Base-by-base conservation (phyloP, 2,329 filamentous ascomycete species). In the Dryadomyces quercivorus region DNA sequence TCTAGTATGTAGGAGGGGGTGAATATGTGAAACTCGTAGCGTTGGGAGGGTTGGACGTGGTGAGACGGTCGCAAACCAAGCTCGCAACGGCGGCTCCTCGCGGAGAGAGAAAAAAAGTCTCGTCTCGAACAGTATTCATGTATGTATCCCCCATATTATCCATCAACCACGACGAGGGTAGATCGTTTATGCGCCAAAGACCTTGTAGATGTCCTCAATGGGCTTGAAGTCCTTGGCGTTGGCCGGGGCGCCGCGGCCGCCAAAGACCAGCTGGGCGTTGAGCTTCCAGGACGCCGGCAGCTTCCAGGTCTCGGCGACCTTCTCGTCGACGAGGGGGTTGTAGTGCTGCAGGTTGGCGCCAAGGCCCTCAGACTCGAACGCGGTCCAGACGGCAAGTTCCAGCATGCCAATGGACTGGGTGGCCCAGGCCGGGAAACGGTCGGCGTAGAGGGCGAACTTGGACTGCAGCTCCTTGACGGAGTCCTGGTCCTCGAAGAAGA, bases 271-370 rank as follows among this genome's bases (percentile, higher is more conserved):
- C 77, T 95, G 88, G 22, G 86, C 84, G 65, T 84, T 81, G 60
- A 95, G 78, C 65, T 80, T 80, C 89, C 90, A 95, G 62, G 78
- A 77, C 18, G 71, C 64, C 46, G 87, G 85, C 36, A 95, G 63
- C 55, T 77, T 76, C 86, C 88, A 95, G 62, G 81, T 73, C 58
- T 70, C 73, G 47, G 77, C 71, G 53, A 90, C 85, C 72, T 83
- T 81, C 60, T 77, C 75, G 71, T 95, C 86, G 62, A 94, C 81
- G 56, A 95, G 70, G 20, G 89, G 89, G 78, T 89, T 93, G 77
- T 95, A 95, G 75, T 95, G 90, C 77, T 95, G 90, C 53, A 95
- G 77, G 76, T 91, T 95, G 66, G 85, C 86, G 60, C 89, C 89
- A 55, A 94, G 80, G 34, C 90, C 89, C 67, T 93, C 88, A 57